These are phyloP conservation scores for Penicillium sp. DNA, from an alignment of 2,329 filamentous ascomycete genomes.

Conservation along the genomic window DNA sequence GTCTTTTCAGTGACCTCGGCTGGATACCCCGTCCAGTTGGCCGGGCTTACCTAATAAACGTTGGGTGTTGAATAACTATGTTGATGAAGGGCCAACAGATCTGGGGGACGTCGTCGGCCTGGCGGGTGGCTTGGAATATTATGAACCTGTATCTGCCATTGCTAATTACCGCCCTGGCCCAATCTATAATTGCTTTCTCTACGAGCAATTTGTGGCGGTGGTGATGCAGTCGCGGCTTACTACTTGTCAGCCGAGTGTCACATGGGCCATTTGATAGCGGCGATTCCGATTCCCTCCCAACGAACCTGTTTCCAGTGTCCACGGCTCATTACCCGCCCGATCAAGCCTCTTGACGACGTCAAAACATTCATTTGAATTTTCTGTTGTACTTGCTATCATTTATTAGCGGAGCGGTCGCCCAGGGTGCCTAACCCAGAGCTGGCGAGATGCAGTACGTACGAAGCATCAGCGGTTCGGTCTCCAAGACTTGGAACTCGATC, in stretches of 20 bases:
- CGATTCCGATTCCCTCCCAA: constrained; percentile 28
- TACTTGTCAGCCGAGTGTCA: constrained; percentile 32
- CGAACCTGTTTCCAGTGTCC: constrained; percentile 15
- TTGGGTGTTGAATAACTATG: constrained; percentile 22
- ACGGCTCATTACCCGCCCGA: constrained; percentile 17
- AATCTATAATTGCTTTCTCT: not conserved
- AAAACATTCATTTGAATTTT: constrained; percentile 10
- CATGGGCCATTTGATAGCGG: constrained; percentile 39
- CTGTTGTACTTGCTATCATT: not conserved
- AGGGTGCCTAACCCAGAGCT: constrained; percentile 19
- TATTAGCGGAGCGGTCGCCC: constrained; percentile 7
- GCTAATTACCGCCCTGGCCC: not conserved
- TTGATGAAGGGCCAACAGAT: constrained; percentile 13
- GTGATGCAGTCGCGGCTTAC: constrained; percentile 16
- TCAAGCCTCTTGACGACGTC: constrained; percentile 11
- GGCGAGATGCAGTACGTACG: constrained; percentile 92
- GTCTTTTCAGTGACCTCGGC: constrained; percentile 17
- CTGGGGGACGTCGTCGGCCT: constrained; percentile 1
- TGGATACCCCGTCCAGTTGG: constrained; percentile 3
- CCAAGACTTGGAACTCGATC: constrained; percentile 99
- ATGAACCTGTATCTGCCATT: not conserved
- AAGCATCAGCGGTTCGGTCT: constrained; percentile 91
- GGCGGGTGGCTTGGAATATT: not conserved
- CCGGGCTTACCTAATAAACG: constrained; percentile 24
- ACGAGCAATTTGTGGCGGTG: constrained; percentile 9